Evolutionary conservation across 148 eudicot genomes (phyloP), one percentile per base, ranked within the genome.

Genomic region (Rhododendron henanense): DNA sequence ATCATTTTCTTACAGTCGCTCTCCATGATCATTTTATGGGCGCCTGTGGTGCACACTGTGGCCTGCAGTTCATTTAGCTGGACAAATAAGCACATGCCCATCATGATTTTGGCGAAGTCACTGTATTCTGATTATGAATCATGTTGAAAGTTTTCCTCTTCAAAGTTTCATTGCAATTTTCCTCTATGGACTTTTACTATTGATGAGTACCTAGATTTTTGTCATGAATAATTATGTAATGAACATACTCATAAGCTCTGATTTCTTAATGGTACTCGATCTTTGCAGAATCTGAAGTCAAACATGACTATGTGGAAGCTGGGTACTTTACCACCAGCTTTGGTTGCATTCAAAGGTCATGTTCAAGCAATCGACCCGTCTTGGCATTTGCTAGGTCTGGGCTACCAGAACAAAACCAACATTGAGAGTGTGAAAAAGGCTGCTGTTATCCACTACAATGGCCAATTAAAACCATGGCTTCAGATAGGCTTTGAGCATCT

Each of bases 381-480:
- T 44, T 97, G 99, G 99, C 99, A 97, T 91, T 89, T 95, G 96
- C 97, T 96, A 48, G 98, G 99, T 57, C 88, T 97, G 90, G 99
- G 99, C 85, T 97, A 97, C 88, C 99, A 97, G 87, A 94, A 91
- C 80, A 93, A 94, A 37, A 94, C 97, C 86, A 91, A 90, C 50
- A 91, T 94, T 67, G 97, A 97, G 79, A 88, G 85, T 73, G 90
- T 97, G 83, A 94, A 92, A 84, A 95, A 87, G 86, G 99, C 99
- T 50, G 99, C 99, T 5, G 99, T 97, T 59, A 95, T 97, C 86
- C 99, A 97, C 91, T 97, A 97, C 91, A 97, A 97, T 57, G 99
- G 99, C 83, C 99, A 97, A 85, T 90, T 96, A 84, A 97, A 97
- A 86, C 99, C 99, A 10, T 97, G 99, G 99, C 90, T 97, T 33